Evolutionary conservation across 306 rosid species (phyloP).

Genomic region (Pyrus pyrifolia): DNA sequence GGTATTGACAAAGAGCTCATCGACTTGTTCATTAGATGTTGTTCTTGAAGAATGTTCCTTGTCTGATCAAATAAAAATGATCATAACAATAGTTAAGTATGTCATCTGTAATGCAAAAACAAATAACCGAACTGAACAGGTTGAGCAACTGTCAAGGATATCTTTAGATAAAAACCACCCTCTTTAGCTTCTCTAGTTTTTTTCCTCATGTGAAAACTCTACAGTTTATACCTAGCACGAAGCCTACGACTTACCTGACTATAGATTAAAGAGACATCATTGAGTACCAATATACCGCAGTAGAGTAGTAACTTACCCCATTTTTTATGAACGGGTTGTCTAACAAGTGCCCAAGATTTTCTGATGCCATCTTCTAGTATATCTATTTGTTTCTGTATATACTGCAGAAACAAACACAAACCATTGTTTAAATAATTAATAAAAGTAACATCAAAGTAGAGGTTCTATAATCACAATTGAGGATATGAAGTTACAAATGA

Average conservation of each 20-base stretch:
- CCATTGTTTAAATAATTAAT: neutral
- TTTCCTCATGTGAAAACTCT: neutral
- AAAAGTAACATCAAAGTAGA: neutral
- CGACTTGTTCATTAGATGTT: constrained; percentile 32
- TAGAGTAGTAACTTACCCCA: constrained; percentile 19
- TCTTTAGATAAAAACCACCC: neutral
- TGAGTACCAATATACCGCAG: neutral
- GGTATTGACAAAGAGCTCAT: constrained; percentile 46
- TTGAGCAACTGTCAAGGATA: neutral
- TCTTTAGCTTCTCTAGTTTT: neutral
- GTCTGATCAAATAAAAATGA: constrained; percentile 20
- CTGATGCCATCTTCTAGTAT: constrained; percentile 39
- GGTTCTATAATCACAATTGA: neutral
- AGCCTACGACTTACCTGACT: neutral
- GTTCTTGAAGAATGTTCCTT: constrained; percentile 17
- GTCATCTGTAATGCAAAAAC: neutral
- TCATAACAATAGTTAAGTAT: neutral
- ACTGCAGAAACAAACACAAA: constrained; percentile 32
- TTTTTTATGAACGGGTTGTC: constrained; percentile 14
- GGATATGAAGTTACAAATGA: neutral
- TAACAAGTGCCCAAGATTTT: constrained; percentile 37
- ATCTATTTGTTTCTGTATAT: constrained; percentile 39
- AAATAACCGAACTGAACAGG: neutral
- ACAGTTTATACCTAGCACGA: neutral
- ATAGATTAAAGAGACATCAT: neutral